These are phyloP conservation scores for Auricularia heimuer DNA, from an alignment of 768 basidiomycete genomes.

Conservation along the genomic window DNA sequence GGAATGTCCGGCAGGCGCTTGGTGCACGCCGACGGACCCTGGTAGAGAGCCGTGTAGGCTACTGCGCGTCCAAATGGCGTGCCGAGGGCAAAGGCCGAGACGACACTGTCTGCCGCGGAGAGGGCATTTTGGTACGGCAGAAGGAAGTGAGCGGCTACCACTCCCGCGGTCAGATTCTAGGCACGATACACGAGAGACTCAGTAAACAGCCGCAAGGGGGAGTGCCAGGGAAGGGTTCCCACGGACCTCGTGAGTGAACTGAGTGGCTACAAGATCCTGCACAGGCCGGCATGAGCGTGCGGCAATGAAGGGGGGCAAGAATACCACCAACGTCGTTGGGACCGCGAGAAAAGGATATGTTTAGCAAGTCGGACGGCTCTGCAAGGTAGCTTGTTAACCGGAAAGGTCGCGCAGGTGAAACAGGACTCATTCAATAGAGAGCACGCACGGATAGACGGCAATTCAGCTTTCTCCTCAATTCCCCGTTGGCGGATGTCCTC, in stretches of 20 bases:
- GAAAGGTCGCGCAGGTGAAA: constrained; percentile 6
- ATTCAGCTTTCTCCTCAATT: constrained; percentile 28
- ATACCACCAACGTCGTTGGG: constrained; percentile 12
- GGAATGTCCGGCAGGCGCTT: background rate
- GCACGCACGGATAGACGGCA: constrained; percentile 32
- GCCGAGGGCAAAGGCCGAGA: constrained; percentile 63
- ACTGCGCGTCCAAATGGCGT: constrained; percentile 73
- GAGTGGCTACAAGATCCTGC: constrained; percentile 48
- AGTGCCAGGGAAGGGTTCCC: background rate
- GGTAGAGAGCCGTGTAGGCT: constrained; percentile 68
- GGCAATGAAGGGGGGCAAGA: background rate
- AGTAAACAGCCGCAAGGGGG: background rate
- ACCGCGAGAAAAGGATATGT: constrained; percentile 53
- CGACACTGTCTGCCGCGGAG: constrained; percentile 64
- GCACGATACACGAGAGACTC: constrained; percentile 1
- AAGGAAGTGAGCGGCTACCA: constrained; percentile 66
- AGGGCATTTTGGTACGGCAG: constrained; percentile 64
- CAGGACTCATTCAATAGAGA: constrained; percentile 3
- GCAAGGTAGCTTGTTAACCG: background rate
- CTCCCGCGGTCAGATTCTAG: constrained; percentile 74
- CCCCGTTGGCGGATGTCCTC: constrained; percentile 63
- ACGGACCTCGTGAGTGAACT: constrained; percentile 57
- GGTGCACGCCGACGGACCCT: constrained; percentile 35
- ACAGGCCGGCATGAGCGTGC: background rate
- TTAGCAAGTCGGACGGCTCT: constrained; percentile 58